phyloP scores from a whole-genome alignment of 441 rosid genomes.

The Brassica balearica region DNA sequence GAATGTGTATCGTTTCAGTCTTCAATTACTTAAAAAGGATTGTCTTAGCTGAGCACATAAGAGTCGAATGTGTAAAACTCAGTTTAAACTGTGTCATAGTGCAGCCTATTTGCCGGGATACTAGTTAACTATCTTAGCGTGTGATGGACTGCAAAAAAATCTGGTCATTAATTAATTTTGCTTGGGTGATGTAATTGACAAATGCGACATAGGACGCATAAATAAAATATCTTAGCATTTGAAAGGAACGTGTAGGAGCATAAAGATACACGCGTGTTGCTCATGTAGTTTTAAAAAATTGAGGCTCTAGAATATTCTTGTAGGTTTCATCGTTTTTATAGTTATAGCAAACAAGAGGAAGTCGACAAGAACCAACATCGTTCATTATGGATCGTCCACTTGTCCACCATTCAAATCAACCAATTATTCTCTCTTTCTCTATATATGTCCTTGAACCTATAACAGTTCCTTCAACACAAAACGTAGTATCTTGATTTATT shows the following conservation, averaged over 20 bases:
- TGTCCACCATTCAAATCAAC: conserved; percentile 32
- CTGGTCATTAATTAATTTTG: neutral
- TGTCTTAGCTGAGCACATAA: neutral
- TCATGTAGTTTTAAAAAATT: neutral
- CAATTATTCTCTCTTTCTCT: conserved; percentile 12
- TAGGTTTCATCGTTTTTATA: conserved; percentile 1
- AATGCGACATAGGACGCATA: neutral
- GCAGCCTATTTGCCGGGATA: neutral
- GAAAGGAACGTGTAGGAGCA: neutral
- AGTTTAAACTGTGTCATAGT: neutral
- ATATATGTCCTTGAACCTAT: conserved; percentile 4
- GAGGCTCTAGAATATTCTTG: conserved; percentile 27
- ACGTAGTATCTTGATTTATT: too few relatives aligned
- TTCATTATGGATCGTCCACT: conserved; percentile 38
- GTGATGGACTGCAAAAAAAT: neutral
- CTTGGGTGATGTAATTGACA: neutral
- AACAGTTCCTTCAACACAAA: neutral
- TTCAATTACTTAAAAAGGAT: neutral
- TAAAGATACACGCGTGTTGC: neutral
- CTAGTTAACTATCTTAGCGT: neutral
- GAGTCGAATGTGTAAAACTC: neutral
- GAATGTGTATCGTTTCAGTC: neutral
- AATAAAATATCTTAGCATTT: neutral
- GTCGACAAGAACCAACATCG: conserved; percentile 36
- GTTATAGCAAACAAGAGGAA: conserved; percentile 30